Conservation (phyloP, 768 basidiomycete species). For the Amanita muscaria region DNA sequence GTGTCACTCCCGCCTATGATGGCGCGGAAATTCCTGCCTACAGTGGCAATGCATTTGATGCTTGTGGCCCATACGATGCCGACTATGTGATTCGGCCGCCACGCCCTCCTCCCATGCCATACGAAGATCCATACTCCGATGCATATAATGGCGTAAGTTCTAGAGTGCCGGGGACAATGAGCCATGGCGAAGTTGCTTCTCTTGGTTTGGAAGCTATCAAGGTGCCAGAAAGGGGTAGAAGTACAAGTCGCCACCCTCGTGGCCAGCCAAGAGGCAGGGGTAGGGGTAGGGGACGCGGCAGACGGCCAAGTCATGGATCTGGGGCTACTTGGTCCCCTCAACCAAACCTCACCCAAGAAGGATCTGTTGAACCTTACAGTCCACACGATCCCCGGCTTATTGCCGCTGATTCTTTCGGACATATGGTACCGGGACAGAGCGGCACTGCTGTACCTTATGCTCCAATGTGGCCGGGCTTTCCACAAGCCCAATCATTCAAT, state of each 20-base stretch:
- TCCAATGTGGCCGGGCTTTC: conserved; percentile 1
- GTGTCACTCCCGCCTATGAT: conserved; percentile 43
- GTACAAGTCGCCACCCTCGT: not conserved
- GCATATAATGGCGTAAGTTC: conserved; percentile 24
- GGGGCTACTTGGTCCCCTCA: conserved; percentile 8
- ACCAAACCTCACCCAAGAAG: not conserved
- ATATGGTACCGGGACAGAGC: conserved; percentile 6
- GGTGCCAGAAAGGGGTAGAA: conserved; percentile 1
- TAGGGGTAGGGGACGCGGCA: conserved; percentile 25
- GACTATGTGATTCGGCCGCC: conserved; percentile 47
- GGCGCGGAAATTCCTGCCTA: conserved; percentile 38
- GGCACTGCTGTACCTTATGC: not conserved
- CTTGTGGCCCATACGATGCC: conserved; percentile 60
- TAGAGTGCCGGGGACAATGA: conserved; percentile 15
- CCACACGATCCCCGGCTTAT: conserved; percentile 3
- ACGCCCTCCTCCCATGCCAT: conserved; percentile 62
- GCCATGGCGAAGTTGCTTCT: too few species aligned
- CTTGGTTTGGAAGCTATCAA: too few species aligned
- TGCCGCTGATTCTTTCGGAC: conserved; percentile 5
- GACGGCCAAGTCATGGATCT: conserved; percentile 21
- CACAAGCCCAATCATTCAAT: conserved; percentile 13
- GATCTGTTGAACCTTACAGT: conserved; percentile 1
- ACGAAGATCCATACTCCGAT: conserved; percentile 73
- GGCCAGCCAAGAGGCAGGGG: conserved; percentile 26
- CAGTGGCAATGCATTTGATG: conserved; percentile 56